Evolutionary conservation across 2,329 filamentous ascomycete species (phyloP), one percentile per base, ranked within the genome.

Genomic region (Davidsoniella australis): DNA sequence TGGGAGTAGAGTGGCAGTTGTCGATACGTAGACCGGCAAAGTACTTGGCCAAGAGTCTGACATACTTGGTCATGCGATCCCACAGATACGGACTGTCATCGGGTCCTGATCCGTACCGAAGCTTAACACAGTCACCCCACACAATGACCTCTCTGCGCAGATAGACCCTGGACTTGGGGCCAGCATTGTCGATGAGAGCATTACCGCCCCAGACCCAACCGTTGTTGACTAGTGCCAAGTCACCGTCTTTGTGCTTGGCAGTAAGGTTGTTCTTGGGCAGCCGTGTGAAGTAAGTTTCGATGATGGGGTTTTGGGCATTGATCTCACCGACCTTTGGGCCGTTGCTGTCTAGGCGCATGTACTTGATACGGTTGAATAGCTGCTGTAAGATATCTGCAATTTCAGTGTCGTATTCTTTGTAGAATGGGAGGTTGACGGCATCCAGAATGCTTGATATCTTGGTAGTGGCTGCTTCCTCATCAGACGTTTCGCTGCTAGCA

Each of bases 191-290:
- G 41, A 85, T 74, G 64, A 96, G 75, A 1, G 91, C 89, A 65
- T 96, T 93, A 5, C 89, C 89, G 52, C 85, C 89, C 91, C 91
- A 98, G 7, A 98, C 88, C 91, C 91, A 98, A 41, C 91, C 91
- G 60, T 98, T 98, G 65, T 96, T 96, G 39, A 81, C 88, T 47
- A 98, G 67, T 2, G 85, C 85, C 42, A 94, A 71, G 41, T 87
- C 81, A 51, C 81, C 80, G 1, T 79, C 72, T 51, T 79, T 79
- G 59, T 93, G 82, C 58, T 85, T 80, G 54, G 78, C 72, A 0
- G 91, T 94, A 9, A 72, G 76, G 9, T 82, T 76, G 57, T 94
- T 94, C 26, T 74, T 62, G 1, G 88, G 85, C 39, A 98, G 70
- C 24, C 89, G 78, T 0, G 91, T 96, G 64, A 98, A 98, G 67